Evolutionary conservation across 108 stramenopile genomes (phyloP), one percentile per base, ranked within the genome.

Genomic region (Aureococcus anophagefferens): DNA sequence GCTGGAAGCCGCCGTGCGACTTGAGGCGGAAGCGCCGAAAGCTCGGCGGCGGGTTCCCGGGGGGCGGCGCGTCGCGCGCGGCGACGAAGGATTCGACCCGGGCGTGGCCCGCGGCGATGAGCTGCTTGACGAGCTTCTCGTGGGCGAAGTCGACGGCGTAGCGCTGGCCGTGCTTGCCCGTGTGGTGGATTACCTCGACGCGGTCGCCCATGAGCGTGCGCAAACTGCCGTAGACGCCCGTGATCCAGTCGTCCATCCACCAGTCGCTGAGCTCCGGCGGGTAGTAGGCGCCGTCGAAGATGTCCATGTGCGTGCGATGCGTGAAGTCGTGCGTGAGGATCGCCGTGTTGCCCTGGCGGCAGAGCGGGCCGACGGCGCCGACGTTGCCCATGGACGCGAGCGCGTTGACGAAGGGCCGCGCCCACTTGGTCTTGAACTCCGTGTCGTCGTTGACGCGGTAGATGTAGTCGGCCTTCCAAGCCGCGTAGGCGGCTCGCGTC

Each of bases 191-290:
- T 14, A 88, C 86, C 46, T 72, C 75, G 76, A 81, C 80, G 35
- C 76, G 76, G 30, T 75, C 62, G 30, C 84, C 67, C 62, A 65
- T 72, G n/a, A 69, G 78, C 25, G 87, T 88, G 46, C 87, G 83
- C 13, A 66, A 44, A 15, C 68, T 34, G 1, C 83, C 83, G 71
- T 84, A 84, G 0, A 84, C 78, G 11, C 70, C 35, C 5, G 79
- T 79, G 67, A 84, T 84, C 79, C 81, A 84, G 63, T 84, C 81
- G 71, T 84, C 83, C 76, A 84, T 79, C 80, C 62, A 83, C 83
- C 83, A 83, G 37, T 83, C 83, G 0, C 78, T 72, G 59, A 81
- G 74, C 33, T 72, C 28, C 18, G 77, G 75, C 15, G 80, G 80
- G 70, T 83, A 83, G 67, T 83, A 83, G 18, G 76, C 44, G 35